Conservation (phyloP, 495 filamentous ascomycete species). For the Podospora pseudoanserina region DNA sequence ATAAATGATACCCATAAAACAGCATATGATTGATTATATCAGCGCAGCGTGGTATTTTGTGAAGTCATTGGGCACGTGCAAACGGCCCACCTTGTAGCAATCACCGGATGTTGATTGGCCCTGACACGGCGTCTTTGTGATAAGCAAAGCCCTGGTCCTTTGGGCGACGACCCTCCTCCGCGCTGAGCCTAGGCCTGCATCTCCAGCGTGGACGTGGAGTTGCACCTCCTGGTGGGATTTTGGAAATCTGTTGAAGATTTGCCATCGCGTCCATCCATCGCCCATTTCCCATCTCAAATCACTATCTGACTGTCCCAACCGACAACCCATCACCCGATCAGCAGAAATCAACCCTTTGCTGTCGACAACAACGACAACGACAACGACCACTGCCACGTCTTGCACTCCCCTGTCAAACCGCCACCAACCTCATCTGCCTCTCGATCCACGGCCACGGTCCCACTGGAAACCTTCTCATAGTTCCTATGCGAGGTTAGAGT, state of each 20-base stretch:
- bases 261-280: neutral
- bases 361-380: no score
- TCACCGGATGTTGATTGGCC: neutral
- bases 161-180: neutral
- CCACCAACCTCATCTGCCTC: neutral
- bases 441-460: neutral
- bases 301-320: no score
- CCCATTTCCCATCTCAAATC: neutral
- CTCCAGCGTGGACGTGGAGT: neutral
- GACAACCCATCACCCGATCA: no score
- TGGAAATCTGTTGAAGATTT: neutral
- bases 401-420: no score
- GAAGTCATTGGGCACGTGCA: slow-evolving; percentile 14
- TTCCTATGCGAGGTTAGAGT: neutral
- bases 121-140: neutral
- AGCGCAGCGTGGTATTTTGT: neutral
- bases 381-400: no score
- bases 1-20: neutral
- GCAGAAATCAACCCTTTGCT: no score
- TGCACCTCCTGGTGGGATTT: neutral
- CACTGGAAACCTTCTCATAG: neutral
- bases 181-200: neutral
- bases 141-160: neutral
- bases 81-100: neutral
- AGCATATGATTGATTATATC: neutral